Conservation (phyloP, 768 basidiomycete genomes). For the Dendrothele bispora region DNA sequence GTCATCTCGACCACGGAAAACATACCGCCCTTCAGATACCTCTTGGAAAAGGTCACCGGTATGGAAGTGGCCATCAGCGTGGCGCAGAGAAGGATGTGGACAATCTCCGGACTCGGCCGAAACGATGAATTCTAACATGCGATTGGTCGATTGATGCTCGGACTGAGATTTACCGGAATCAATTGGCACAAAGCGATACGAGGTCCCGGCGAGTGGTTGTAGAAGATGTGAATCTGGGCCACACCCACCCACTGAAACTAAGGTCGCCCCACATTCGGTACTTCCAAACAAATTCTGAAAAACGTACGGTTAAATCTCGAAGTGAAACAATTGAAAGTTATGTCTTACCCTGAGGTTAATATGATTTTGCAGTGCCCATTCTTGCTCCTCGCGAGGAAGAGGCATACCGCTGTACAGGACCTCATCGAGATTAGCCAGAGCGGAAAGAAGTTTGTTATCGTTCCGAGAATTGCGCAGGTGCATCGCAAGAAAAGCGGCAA, state of each 20-base stretch:
- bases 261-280: constrained; percentile 56
- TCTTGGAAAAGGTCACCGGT: constrained; percentile 70
- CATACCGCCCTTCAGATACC: constrained; percentile 45
- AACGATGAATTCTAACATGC: constrained; percentile 60
- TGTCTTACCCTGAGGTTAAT: constrained; percentile 43
- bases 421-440: constrained; percentile 45
- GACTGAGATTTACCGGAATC: constrained; percentile 26
- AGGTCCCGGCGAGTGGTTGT: constrained; percentile 41
- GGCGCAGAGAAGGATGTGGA: constrained; percentile 50
- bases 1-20: constrained; percentile 62
- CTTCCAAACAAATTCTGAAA: constrained; percentile 55
- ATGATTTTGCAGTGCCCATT: constrained; percentile 46
- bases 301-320: constrained; percentile 6
- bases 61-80: constrained; percentile 61
- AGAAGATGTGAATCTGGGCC: constrained; percentile 37
- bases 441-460: constrained; percentile 45
- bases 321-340: constrained; percentile 4
- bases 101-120: constrained; percentile 58
- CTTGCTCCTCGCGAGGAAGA: constrained; percentile 50
- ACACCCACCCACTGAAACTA: constrained; percentile 41
- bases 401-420: constrained; percentile 54
- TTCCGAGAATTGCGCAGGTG: constrained; percentile 48
- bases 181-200: constrained; percentile 48
- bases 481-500: constrained; percentile 50
- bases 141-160: constrained; percentile 45